These are phyloP conservation scores for Phaffomyces opuntiae DNA, from an alignment of 805 yeast species.

Conservation along the genomic window DNA sequence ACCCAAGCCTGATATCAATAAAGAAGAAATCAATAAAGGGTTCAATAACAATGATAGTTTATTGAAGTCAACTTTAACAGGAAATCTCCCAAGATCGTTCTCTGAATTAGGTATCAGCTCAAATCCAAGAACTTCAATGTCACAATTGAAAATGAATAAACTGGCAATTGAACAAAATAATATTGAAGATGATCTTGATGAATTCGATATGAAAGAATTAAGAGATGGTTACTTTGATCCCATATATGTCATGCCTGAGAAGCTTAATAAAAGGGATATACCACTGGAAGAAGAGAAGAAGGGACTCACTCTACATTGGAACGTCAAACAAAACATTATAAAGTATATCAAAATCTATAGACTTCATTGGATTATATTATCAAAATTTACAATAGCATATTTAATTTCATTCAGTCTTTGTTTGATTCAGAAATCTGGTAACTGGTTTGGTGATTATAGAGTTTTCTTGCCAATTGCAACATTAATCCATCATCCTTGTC, in stretches of 20 bases:
- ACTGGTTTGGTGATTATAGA: conserved; percentile 37
- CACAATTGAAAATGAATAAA: conserved; percentile 27
- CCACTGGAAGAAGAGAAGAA: background rate
- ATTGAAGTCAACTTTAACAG: background rate
- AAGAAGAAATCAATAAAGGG: background rate
- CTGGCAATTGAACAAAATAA: conserved; percentile 13
- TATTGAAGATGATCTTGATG: conserved; percentile 22
- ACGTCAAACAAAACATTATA: conserved; percentile 1
- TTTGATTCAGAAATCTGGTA: conserved; percentile 29
- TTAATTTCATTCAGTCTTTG: conserved; percentile 33
- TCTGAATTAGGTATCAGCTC: background rate
- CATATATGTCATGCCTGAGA: conserved; percentile 27
- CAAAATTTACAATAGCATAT: conserved; percentile 28
- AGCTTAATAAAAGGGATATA: background rate
- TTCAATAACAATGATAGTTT: background rate
- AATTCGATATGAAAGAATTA: conserved; percentile 36
- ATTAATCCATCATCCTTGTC: conserved; percentile 40
- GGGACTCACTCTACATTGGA: too few relatives aligned
- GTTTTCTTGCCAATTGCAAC: conserved; percentile 37
- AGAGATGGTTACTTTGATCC: conserved; percentile 46
- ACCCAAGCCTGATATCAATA: too few relatives aligned
- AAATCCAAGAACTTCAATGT: conserved; percentile 27
- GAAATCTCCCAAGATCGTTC: background rate
- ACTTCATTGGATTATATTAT: conserved; percentile 13
- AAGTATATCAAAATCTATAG: background rate